Evolutionary conservation across 768 basidiomycete species (phyloP).

Genomic region (Phlebiopsis flavidoalba): DNA sequence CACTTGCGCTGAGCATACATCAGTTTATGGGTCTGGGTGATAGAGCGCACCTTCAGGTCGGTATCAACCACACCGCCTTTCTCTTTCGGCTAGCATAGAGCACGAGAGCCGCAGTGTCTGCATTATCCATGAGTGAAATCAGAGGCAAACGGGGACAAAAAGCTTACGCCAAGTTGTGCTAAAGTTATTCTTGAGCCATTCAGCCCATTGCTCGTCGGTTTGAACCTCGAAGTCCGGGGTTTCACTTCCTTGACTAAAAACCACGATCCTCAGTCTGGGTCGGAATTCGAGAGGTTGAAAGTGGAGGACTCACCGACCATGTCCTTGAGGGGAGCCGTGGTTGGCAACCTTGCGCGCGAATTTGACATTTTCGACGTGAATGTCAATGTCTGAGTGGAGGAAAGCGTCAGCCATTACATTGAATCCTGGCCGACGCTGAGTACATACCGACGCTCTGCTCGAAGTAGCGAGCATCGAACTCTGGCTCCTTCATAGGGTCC

Average conservation of each 20-base stretch:
- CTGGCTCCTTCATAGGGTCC: slow-evolving; percentile 19
- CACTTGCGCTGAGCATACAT: slow-evolving; percentile 16
- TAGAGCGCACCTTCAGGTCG: slow-evolving; percentile 19
- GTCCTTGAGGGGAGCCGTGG: slow-evolving; percentile 17
- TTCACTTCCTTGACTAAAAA: slow-evolving; percentile 18
- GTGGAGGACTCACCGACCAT: slow-evolving; percentile 2
- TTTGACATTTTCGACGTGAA: slow-evolving; percentile 19
- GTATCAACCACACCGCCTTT: slow-evolving; percentile 49
- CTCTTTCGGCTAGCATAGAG: slow-evolving; percentile 49
- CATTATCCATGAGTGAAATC: background rate
- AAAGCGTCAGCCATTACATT: background rate
- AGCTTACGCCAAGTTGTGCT: slow-evolving; percentile 20
- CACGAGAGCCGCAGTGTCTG: slow-evolving; percentile 44
- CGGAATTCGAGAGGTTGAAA: background rate
- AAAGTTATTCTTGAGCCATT: slow-evolving; percentile 15
- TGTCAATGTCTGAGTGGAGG: slow-evolving; percentile 13
- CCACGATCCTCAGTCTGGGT: background rate
- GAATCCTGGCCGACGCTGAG: too few species aligned
- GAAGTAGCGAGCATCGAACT: slow-evolving; percentile 25
- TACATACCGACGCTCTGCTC: slow-evolving; percentile 21
- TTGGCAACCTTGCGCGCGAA: slow-evolving; percentile 17
- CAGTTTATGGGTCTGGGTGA: too few species aligned
- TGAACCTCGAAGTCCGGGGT: slow-evolving; percentile 24
- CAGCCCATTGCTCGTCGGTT: slow-evolving; percentile 24
- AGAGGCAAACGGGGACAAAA: background rate